Conservation (phyloP, 2,329 filamentous ascomycete genomes). For the Hortaea werneckii region DNA sequence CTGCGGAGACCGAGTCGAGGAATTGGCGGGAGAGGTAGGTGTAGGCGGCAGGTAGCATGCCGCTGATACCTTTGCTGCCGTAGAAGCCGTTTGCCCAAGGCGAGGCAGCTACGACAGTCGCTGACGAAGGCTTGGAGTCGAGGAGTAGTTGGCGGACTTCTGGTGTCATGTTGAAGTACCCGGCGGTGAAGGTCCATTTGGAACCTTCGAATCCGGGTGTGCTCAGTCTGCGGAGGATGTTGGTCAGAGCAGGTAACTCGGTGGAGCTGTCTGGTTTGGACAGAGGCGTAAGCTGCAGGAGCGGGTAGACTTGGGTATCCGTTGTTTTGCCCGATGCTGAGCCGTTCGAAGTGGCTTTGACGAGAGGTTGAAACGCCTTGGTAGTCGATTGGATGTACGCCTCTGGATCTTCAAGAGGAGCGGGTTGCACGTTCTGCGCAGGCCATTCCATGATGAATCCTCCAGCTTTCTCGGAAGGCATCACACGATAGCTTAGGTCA, state of each 20-base stretch:
- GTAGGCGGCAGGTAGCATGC: constrained; percentile 84
- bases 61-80: constrained; percentile 74
- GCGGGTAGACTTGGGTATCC: constrained; percentile 72
- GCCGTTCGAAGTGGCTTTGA: constrained; percentile 32
- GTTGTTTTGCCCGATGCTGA: constrained; percentile 23
- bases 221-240: constrained; percentile 60
- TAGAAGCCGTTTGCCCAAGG: constrained; percentile 95
- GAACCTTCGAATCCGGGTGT: constrained; percentile 51
- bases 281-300: constrained; percentile 80
- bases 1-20: constrained; percentile 50
- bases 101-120: constrained; percentile 83
- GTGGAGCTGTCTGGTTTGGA: constrained; percentile 73
- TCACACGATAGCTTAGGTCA: constrained; percentile 70
- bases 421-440: constrained; percentile 58
- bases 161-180: constrained; percentile 95
- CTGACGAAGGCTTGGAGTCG: constrained; percentile 55
- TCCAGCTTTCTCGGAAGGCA: constrained; percentile 44
- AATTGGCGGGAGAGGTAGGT: constrained; percentile 79
- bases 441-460: constrained; percentile 63
- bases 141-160: constrained; percentile 72
- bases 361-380: constrained; percentile 53
- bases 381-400: constrained; percentile 62
- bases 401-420: constrained; percentile 60
- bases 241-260: constrained; percentile 71
- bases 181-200: constrained; percentile 92